Evolutionary conservation across 2,329 filamentous ascomycete species (phyloP), one percentile per base, ranked within the genome.

Genomic region (Pyricularia pennisetigena): DNA sequence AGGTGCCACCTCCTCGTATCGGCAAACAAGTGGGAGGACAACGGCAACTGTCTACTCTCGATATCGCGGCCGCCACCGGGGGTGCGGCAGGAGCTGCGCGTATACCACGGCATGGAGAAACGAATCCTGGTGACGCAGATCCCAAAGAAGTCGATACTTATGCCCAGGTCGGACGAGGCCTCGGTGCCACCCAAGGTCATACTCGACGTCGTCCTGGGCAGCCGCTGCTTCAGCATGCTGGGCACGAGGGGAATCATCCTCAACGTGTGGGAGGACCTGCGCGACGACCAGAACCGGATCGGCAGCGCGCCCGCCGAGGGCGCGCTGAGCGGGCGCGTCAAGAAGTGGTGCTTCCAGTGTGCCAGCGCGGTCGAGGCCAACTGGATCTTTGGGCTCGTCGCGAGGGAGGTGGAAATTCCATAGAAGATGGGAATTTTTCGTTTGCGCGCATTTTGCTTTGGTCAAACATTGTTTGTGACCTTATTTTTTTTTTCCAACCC

Each of bases 241-340:
- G 94, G 92, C 5, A 87, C 90, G 72, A 90, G 91, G 41, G 94
- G 94, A 64, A 94, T 97, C 73, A 92, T 95, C 1, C 88, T 97
- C 68, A 94, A 91, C 71, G 90, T 97, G 49, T 95, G 93, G 88
- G 91, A 95, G 76, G 88, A 92, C 71, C 81, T 90, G 72, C 88
- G 88, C 65, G 86, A 89, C 71, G 86, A 86, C 70, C 82, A 86
- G 28, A 86, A 86, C 28, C 81, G 83, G 59, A 80, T 83, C 12
- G 85, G 85, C 29, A 77, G 80, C 23, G 85, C 79, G 61, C 84
- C 85, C 2, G 80, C 81, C 66, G 83, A 79, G 26, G 85, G 85
- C 7, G 81, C 80, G 28, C 80, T 84, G 6, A 80, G 80, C 9
- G 85, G 86, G 26, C 83, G 81, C 70, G 84, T 88, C 68, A 86